Percentiles rank a stretch among this genome's conserved stretches.
Evolutionary conservation across 768 basidiomycete species (phyloP).

Genomic region (Tubosaeta brunneosetosa): DNA sequence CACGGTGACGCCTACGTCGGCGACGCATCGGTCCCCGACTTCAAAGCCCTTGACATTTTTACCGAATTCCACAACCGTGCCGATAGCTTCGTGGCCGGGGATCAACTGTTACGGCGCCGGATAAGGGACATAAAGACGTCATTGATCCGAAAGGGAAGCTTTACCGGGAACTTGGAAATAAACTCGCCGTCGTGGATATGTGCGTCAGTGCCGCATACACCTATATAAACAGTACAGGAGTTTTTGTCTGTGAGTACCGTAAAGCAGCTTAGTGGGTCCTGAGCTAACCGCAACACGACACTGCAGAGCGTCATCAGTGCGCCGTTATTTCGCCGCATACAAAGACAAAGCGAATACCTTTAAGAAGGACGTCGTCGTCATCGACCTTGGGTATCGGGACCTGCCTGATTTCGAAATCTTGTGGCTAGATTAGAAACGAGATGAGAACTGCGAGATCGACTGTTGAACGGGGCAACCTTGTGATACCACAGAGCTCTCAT

Average conservation of each 20-base stretch:
- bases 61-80: constrained; percentile 66
- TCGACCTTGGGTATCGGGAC: constrained; percentile 63
- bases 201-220: constrained; percentile 60
- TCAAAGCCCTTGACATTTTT: constrained; percentile 75
- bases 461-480: constrained; percentile 37
- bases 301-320: constrained; percentile 21
- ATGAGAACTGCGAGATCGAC: constrained; percentile 7
- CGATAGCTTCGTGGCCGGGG: constrained; percentile 74
- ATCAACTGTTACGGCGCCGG: constrained; percentile 44
- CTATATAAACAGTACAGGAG: constrained; percentile 19
- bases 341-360: constrained; percentile 40
- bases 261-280: not conserved
- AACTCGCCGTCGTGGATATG: constrained; percentile 65
- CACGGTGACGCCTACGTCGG: constrained; percentile 72
- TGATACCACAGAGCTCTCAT: constrained; percentile 79
- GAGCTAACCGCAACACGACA: constrained; percentile 40
- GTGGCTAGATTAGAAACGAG: constrained; percentile 41
- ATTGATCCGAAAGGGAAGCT: constrained; percentile 11
- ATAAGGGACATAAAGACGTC: constrained; percentile 17
- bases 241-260: not conserved
- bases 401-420: constrained; percentile 59
- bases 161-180: constrained; percentile 55
- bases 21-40: constrained; percentile 78
- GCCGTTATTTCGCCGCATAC: not conserved
- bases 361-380: constrained; percentile 70